Base-by-base conservation (phyloP, 768 basidiomycete genomes). In the Suillus spraguei region DNA sequence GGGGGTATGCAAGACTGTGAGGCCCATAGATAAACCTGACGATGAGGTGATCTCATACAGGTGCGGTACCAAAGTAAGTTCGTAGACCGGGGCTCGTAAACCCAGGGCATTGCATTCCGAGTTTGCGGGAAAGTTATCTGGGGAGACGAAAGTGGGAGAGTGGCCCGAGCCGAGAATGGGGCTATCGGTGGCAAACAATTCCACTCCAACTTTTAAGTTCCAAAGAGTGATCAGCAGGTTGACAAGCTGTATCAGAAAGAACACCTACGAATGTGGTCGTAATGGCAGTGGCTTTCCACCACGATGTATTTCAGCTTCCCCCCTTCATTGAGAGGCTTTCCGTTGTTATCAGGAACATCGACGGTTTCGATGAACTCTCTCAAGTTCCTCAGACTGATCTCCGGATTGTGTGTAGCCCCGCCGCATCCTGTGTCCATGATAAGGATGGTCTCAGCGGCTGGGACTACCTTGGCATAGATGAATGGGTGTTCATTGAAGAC, bases 401-500 rank as follows among this genome's bases (percentile, higher is more conserved):
- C 64, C 2, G 77, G 76, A 60, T 81, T 76, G 55, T 74, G 68
- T 3, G 83, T 80, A 53, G 70, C 74, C 5, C 85, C 84, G 22
- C 85, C 84, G 42, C 84, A 85, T 42, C 85, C 86, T 17, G 83
- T 85, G 68, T 87, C 85, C 52, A 85, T 72, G 41, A 86, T 66
- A 11, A 87, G 73, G 59, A 85, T 71, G 2, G 81, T 80, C 32
- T 72, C 71, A 5, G 77, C 74, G 11, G 68, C 65, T 36, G 78
- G 75, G 10, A 81, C 65, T 49, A 81, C 60, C 67, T 83, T 85
- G 63, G 76, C 82, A 68, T 85, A 86, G 64, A 87, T 85, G 71
- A 83, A 80, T 4, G 85, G 83, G 60, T 80, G 79, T 67, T 87
- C 85, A 17, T 73, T 73, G 70, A 79, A 86, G 36, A 82, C 70